Conservation (phyloP, 176 grass and related monocot genomes). For the Eragrostis curvula region DNA sequence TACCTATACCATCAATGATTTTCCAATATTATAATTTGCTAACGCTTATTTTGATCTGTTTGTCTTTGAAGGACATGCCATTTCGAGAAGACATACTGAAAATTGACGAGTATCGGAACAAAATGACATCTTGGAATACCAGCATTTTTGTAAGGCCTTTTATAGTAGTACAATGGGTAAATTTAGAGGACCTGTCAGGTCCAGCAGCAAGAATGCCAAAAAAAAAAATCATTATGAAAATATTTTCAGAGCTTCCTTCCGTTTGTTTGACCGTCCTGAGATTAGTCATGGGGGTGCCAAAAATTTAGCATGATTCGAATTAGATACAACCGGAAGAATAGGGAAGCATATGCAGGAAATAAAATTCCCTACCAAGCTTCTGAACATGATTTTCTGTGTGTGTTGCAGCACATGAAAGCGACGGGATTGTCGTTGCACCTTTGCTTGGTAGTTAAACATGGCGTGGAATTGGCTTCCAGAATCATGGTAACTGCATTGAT, state of each 20-base stretch:
- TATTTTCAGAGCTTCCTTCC: not conserved
- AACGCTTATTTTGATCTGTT: not conserved
- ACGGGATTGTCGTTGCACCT: not conserved
- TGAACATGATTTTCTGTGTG: not conserved
- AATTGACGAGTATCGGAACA: not conserved
- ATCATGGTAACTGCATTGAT: constrained; percentile 5
- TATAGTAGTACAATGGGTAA: not conserved
- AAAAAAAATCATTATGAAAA: not conserved
- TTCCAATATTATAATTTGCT: not conserved
- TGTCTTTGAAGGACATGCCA: not conserved
- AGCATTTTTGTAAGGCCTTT: constrained; percentile 11
- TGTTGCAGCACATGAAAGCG: constrained; percentile 8
- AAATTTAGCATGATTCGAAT: not conserved
- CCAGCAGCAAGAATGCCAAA: not conserved
- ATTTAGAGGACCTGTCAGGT: not conserved
- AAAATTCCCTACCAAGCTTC: not conserved
- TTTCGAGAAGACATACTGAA: not conserved
- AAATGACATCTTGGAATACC: not conserved
- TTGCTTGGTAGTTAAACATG: not conserved
- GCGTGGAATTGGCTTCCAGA: constrained; percentile 22
- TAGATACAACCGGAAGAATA: not conserved
- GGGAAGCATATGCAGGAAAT: not conserved
- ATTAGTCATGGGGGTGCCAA: not conserved
- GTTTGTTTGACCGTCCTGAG: not conserved
- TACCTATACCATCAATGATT: not conserved